Conservation (phyloP, 108 stramenopile species). For the Skeletonema tropicum region DNA sequence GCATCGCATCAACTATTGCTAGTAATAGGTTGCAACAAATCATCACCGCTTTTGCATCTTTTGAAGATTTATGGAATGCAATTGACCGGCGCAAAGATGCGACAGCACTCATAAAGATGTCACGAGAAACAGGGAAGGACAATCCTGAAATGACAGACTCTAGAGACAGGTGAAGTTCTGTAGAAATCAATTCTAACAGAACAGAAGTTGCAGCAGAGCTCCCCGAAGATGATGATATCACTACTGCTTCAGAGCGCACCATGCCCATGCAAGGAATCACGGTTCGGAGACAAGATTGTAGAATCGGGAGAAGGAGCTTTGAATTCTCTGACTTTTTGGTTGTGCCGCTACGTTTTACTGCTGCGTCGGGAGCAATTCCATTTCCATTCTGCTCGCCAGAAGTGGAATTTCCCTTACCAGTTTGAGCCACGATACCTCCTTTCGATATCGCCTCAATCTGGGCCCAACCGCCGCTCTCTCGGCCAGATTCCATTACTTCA, state of each 20-base stretch:
- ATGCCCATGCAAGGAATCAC: conserved; percentile 59
- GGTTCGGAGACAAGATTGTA: conserved; percentile 78
- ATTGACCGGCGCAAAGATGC: conserved; percentile 62
- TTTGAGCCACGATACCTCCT: conserved; percentile 1
- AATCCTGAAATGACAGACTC: conserved; percentile 81
- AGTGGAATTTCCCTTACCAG: background rate
- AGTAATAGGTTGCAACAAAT: conserved; percentile 47
- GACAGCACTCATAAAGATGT: conserved; percentile 68
- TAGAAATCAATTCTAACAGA: conserved; percentile 56
- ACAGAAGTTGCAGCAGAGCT: conserved; percentile 33
- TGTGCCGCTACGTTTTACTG: conserved; percentile 8
- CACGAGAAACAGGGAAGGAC: conserved; percentile 75
- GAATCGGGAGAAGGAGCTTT: conserved; percentile 78
- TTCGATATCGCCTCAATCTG: conserved; percentile 7
- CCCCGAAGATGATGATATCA: conserved; percentile 28
- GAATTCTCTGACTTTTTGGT: conserved; percentile 40
- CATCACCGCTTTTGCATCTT: conserved; percentile 50
- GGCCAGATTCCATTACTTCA: conserved; percentile 70
- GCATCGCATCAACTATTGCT: conserved; percentile 65
- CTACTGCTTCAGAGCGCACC: conserved; percentile 50
- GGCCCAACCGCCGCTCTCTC: conserved; percentile 83
- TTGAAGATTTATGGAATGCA: conserved; percentile 41
- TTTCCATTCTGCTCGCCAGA: background rate
- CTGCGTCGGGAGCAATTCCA: background rate
- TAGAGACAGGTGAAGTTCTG: conserved; percentile 65